Evolutionary conservation across 1,139 yeast genomes (phyloP).

Genomic region (Magnusiomyces magnusii): DNA sequence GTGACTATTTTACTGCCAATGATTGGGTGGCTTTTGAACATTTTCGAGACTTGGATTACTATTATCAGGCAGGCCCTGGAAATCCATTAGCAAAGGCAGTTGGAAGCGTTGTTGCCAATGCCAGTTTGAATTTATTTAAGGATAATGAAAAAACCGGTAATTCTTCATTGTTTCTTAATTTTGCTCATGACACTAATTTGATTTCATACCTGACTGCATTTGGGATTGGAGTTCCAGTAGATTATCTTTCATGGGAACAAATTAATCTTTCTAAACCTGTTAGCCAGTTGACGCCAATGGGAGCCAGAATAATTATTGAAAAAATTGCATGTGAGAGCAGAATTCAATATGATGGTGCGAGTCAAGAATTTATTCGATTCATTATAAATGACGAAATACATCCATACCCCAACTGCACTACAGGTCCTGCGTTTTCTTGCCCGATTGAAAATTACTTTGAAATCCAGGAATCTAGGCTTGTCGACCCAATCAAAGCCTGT

Average conservation of each 20-base stretch:
- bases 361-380: constrained; percentile 41
- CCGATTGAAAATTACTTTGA: constrained; percentile 36
- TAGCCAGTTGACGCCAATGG: constrained; percentile 48
- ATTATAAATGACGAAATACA: constrained; percentile 55
- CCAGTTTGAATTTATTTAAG: constrained; percentile 39
- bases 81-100: constrained; percentile 38
- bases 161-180: constrained; percentile 33
- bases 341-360: constrained; percentile 15
- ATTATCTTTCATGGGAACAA: constrained; percentile 32
- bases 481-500: constrained; percentile 8
- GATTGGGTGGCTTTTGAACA: constrained; percentile 47
- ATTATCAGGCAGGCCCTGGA: constrained; percentile 51
- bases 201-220: constrained; percentile 44
- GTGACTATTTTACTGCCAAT: constrained; percentile 47
- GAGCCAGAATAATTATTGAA: constrained; percentile 48
- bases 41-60: constrained; percentile 41
- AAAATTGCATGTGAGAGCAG: constrained; percentile 37
- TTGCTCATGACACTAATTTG: constrained; percentile 56
- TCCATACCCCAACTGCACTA: constrained; percentile 45
- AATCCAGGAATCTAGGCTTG: constrained; percentile 2
- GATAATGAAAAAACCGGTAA: constrained; percentile 30
- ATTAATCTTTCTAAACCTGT: constrained; percentile 39
- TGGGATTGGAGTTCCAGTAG: constrained; percentile 41
- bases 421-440: constrained; percentile 60
- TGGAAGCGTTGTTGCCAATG: constrained; percentile 47